phyloP scores from a whole-genome alignment of 2,329 filamentous ascomycete species.

The Colletotrichum filicis region DNA sequence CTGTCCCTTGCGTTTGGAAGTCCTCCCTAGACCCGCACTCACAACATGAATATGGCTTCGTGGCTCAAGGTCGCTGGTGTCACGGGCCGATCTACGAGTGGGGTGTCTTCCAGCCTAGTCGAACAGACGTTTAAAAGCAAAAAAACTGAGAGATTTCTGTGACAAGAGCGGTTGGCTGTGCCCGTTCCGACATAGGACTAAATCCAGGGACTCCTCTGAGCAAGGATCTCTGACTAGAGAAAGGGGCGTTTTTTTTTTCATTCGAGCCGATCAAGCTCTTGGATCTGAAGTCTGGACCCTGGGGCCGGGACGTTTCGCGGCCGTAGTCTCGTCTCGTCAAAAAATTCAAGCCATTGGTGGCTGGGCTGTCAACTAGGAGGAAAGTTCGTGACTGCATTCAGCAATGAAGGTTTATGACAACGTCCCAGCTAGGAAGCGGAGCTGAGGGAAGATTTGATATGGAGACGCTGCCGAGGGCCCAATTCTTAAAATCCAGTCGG shows the following conservation, averaged over 20 bases:
- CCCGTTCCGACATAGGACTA: background rate
- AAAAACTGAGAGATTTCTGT: background rate
- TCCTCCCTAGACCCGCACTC: background rate
- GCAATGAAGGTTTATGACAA: slow-evolving; percentile 1
- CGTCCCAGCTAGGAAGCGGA: background rate
- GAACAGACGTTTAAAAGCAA: slow-evolving; percentile 4
- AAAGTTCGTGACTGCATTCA: slow-evolving; percentile 18
- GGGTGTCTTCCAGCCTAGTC: background rate
- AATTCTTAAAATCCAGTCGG: slow-evolving; percentile 21
- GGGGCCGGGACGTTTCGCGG: slow-evolving; percentile 10
- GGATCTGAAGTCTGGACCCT: slow-evolving; percentile 24
- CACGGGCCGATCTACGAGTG: background rate
- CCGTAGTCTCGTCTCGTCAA: slow-evolving; percentile 8
- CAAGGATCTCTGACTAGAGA: slow-evolving; percentile 4
- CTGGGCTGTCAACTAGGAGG: slow-evolving; percentile 2
- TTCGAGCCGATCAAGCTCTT: slow-evolving; percentile 1
- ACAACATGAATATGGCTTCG: background rate
- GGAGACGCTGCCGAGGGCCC: slow-evolving; percentile 19
- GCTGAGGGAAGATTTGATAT: slow-evolving; percentile 22
- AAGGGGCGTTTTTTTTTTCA: background rate
- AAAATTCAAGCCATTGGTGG: slow-evolving; percentile 19
- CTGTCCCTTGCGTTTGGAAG: slow-evolving; percentile 6
- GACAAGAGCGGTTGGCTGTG: background rate
- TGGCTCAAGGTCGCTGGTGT: background rate
- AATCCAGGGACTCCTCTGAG: background rate